Percentiles rank a stretch among this genome's conserved stretches.
phyloP scores from a whole-genome alignment of 2,329 filamentous ascomycete genomes.

The Colletotrichum eremochloae region DNA sequence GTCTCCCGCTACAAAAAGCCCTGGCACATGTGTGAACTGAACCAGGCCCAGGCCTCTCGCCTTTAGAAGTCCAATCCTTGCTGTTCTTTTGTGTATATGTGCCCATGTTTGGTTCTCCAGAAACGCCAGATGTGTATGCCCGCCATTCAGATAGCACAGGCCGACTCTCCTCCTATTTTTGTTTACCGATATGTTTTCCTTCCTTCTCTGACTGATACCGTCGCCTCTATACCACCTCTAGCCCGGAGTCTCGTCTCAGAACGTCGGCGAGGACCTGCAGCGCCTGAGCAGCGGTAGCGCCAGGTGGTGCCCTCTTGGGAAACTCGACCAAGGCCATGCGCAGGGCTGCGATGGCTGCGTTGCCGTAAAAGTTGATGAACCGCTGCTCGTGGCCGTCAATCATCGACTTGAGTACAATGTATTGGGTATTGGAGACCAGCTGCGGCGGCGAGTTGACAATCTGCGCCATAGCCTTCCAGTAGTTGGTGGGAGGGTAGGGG shows the following conservation, averaged over 20 bases:
- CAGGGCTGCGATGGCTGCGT: constrained; percentile 78
- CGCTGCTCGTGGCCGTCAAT: constrained; percentile 79
- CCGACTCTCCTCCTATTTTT: constrained; percentile 16
- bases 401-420: constrained; percentile 78
- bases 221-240: constrained; percentile 56
- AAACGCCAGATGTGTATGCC: constrained; percentile 29
- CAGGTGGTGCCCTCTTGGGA: constrained; percentile 66
- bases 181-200: constrained; percentile 37
- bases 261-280: constrained; percentile 67
- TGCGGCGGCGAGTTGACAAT: constrained; percentile 81
- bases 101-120: constrained; percentile 20
- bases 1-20: not conserved
- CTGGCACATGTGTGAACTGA: not conserved
- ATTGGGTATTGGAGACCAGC: constrained; percentile 80
- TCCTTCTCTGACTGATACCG: not conserved
- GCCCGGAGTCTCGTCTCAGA: constrained; percentile 63
- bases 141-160: constrained; percentile 7
- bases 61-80: constrained; percentile 5
- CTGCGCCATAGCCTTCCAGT: constrained; percentile 83
- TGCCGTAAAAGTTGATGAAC: constrained; percentile 86
- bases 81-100: constrained; percentile 1
- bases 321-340: constrained; percentile 80
- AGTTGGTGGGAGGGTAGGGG: constrained; percentile 82
- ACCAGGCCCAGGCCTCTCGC: not conserved
- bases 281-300: constrained; percentile 64